These are phyloP conservation scores for Suillus brevipes DNA, from an alignment of 768 basidiomycete species.

Conservation along the genomic window DNA sequence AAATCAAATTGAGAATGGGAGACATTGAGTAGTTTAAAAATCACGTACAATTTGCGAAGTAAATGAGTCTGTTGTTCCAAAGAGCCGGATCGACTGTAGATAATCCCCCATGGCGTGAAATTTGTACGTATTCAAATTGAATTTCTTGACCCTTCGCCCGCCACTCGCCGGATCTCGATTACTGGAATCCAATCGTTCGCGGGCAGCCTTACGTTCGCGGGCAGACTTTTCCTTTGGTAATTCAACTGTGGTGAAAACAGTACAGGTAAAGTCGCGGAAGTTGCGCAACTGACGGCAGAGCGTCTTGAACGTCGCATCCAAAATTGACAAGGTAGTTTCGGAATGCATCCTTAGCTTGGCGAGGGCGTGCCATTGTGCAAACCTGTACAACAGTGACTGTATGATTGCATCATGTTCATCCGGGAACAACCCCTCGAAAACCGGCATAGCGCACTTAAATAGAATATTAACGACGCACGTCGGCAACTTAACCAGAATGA, in stretches of 20 bases:
- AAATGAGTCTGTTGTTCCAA: no score
- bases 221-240: constrained; percentile 36
- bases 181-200: neutral
- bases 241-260: constrained; percentile 28
- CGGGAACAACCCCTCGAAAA: constrained; percentile 33
- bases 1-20: neutral
- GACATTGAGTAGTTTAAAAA: no score
- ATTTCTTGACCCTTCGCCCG: constrained; percentile 4
- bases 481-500: neutral
- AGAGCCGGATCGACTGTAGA: no score
- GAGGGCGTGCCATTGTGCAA: constrained; percentile 35
- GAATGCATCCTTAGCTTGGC: constrained; percentile 38
- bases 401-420: constrained; percentile 22
- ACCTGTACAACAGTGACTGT: constrained; percentile 20
- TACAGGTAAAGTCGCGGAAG: constrained; percentile 26
- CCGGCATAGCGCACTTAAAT: constrained; percentile 35
- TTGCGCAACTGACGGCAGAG: constrained; percentile 23
- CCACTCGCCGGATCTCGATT: neutral
- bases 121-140: constrained; percentile 28
- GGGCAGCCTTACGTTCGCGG: neutral
- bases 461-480: neutral
- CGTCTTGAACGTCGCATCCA: constrained; percentile 17
- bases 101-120: no score
- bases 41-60: constrained; percentile 12
- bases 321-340: constrained; percentile 17